Base-by-base conservation (phyloP, 805 yeast species). In the Ogataea philodendri region DNA sequence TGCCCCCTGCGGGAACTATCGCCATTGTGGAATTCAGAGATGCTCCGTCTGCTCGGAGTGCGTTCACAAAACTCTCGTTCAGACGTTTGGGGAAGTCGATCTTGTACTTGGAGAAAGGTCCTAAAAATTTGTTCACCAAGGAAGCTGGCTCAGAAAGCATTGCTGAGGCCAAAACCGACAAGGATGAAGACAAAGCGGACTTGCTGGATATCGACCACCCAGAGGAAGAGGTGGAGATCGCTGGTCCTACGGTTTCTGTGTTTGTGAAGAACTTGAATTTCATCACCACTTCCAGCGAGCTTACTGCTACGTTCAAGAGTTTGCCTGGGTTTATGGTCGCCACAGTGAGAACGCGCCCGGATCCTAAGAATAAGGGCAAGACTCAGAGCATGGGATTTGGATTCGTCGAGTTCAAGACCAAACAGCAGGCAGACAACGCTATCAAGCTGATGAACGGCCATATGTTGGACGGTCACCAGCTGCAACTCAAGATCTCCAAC, bases 1-100 rank as follows among this genome's bases (percentile, higher is more conserved):
- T 93, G 87, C 98, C 98, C 10, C 96, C 96, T 5, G 84, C 94
- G 5, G 97, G 97, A 7, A 88, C 96, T 0, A 87, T 93, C 51
- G 97, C 97, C 9, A 84, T 93, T 54, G 80, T 93, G 7, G 96
- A 90, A 61, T 89, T 80, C 61, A 70, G 88, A 51, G 90, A 84
- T 57, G 64, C 79, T 3, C 82, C 95, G 9, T 69, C 83, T 28
- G 97, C 94, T 2, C 79, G 97, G 62, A 70, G 85, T 3, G 97
- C 97, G 1, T 93, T 93, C 58, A 70, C 84, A 18, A 87, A 86
- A 53, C 67, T 93, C 27, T 84, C 97, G 13, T 93, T 81, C 60
- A 79, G 90, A 56, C 72, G 97, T 53, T 78, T 90, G 54, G 89
- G 89, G 44, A 87, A 84, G 54, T 78, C 93, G 29, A 84, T 93